phyloP scores from a whole-genome alignment of 2,329 filamentous ascomycete genomes.

The Talaromyces sp. region DNA sequence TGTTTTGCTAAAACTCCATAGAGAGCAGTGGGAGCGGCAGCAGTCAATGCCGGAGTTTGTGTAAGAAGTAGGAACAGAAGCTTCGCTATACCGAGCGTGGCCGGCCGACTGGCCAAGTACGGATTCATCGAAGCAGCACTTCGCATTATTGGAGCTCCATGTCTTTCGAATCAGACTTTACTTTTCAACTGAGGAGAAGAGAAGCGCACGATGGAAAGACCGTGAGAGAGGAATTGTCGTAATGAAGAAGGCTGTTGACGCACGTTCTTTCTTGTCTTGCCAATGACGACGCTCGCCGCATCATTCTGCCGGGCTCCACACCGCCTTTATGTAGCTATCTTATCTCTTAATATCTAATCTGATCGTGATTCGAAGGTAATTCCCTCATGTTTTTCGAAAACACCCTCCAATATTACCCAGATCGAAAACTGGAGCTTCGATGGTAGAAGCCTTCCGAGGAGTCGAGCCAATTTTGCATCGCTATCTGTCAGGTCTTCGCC shows the following conservation, averaged over 20 bases:
- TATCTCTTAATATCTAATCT: background rate
- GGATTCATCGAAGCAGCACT: conserved; percentile 25
- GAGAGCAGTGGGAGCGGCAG: conserved; percentile 34
- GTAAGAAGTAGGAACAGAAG: conserved; percentile 39
- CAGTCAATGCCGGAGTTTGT: conserved; percentile 41
- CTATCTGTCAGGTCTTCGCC: background rate
- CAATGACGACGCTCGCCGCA: conserved; percentile 5
- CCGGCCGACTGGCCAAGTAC: conserved; percentile 39
- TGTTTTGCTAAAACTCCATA: conserved; percentile 24
- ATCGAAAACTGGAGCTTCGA: background rate
- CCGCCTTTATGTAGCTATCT: background rate
- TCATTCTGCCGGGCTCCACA: background rate
- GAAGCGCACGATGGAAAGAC: background rate
- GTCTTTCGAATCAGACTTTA: background rate
- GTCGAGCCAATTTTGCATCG: background rate
- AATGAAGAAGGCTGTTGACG: background rate
- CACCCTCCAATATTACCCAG: background rate
- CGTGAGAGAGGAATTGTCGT: background rate
- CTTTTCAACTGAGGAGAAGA: background rate
- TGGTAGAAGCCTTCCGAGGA: background rate
- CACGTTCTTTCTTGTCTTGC: background rate
- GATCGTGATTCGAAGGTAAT: background rate
- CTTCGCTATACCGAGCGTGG: conserved; percentile 44
- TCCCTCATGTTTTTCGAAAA: background rate
- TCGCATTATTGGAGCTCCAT: conserved; percentile 11